These are phyloP conservation scores for Amaranthus cruentus DNA, from an alignment of 148 eudicot species.

Conservation along the genomic window DNA sequence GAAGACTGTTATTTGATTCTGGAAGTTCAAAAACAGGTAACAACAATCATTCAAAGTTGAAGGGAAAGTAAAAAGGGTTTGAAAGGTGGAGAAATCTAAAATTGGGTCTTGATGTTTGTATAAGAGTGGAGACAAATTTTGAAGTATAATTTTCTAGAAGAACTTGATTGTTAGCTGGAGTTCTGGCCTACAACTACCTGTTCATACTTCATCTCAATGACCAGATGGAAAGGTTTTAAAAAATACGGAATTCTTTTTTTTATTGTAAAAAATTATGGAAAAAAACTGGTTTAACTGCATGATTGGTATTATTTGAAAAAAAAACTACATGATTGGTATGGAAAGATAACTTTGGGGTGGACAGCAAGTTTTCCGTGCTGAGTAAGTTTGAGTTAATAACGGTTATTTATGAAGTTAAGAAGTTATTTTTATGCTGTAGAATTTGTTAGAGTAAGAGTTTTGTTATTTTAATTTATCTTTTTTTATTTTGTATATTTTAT, in stretches of 20 bases:
- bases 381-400: too few species aligned
- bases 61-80: conserved; percentile 6
- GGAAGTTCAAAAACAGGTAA: conserved; percentile 12
- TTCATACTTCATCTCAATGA: not conserved
- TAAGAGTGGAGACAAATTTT: not conserved
- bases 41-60: conserved; percentile 1
- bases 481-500: too few species aligned
- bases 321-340: too few species aligned
- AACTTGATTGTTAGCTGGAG: conserved; percentile 12
- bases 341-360: too few species aligned
- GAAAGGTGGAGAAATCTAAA: not conserved
- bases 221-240: not conserved
- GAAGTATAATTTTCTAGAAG: not conserved
- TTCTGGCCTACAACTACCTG: not conserved
- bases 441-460: too few species aligned
- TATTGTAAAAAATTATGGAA: too few species aligned
- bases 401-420: too few species aligned
- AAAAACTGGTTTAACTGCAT: too few species aligned
- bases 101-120: conserved; percentile 8
- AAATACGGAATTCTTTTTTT: not conserved
- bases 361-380: too few species aligned
- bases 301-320: too few species aligned
- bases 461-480: too few species aligned
- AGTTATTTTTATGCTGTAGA: too few species aligned
- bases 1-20: conserved; percentile 2